Conservation (phyloP, 2,329 filamentous ascomycete species). For the Exophiala phaeomuriformis region DNA sequence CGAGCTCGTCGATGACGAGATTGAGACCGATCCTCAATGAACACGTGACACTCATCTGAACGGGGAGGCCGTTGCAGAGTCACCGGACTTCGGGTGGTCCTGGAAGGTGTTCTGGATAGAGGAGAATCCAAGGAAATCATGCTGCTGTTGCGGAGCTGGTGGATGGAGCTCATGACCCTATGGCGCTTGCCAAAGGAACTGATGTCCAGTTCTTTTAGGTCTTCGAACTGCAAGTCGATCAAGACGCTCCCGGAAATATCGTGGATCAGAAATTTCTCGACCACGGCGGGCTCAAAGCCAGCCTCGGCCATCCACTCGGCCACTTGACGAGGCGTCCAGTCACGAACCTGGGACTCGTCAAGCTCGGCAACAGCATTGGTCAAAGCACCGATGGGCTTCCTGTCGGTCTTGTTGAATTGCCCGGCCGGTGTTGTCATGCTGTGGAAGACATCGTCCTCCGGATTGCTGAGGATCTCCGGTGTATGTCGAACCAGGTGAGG, state of each 20-base stretch:
- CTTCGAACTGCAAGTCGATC: conserved; percentile 85
- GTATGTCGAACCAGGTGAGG: conserved; percentile 76
- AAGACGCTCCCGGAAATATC: conserved; percentile 86
- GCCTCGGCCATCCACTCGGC: conserved; percentile 74
- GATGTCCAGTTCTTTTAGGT: conserved; percentile 58
- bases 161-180: conserved; percentile 53
- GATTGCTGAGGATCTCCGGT: conserved; percentile 15
- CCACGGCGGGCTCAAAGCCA: conserved; percentile 67
- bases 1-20: conserved; percentile 27
- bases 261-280: conserved; percentile 81
- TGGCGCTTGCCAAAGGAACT: conserved; percentile 58
- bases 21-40: conserved; percentile 18
- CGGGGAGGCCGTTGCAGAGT: conserved; percentile 20
- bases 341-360: conserved; percentile 29
- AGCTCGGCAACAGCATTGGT: conserved; percentile 30
- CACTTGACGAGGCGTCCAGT: conserved; percentile 32
- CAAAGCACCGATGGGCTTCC: conserved; percentile 22
- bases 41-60: conserved; percentile 21
- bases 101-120: conserved; percentile 18
- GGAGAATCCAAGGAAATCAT: conserved; percentile 21
- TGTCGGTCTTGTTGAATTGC: conserved; percentile 2
- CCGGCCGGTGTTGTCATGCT: conserved; percentile 14
- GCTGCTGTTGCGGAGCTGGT: conserved; percentile 40
- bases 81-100: conserved; percentile 13
- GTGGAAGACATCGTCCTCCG: conserved; percentile 21